Conservation (phyloP, 805 yeast species). For the Tetrapisispora fleetii region DNA sequence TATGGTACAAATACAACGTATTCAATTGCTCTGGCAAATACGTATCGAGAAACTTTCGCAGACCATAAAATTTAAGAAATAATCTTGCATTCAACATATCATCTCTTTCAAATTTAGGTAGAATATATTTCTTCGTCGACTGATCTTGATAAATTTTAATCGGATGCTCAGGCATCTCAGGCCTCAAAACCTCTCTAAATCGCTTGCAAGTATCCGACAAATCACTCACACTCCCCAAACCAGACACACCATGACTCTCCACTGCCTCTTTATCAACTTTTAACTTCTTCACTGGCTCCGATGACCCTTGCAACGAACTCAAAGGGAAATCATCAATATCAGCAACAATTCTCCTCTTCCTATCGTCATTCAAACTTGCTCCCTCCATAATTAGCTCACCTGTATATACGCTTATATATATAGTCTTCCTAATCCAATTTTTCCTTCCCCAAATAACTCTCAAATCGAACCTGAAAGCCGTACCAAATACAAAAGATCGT, state of each 20-base stretch:
- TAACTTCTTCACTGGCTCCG: not conserved
- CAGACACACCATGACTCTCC: not conserved
- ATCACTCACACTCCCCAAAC: not conserved
- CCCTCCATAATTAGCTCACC: not conserved
- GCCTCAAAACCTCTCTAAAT: not conserved
- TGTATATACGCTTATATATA: no score
- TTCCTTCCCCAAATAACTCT: no score
- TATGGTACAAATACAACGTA: slow-evolving; percentile 43
- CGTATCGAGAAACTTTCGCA: slow-evolving; percentile 45
- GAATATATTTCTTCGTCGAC: slow-evolving; percentile 24
- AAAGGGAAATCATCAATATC: not conserved
- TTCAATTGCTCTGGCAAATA: slow-evolving; percentile 54
- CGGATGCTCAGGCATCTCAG: not conserved
- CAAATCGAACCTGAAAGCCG: no score
- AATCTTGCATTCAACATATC: slow-evolving; percentile 39
- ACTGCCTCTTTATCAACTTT: not conserved
- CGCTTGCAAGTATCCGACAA: not conserved
- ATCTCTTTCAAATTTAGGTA: slow-evolving; percentile 34
- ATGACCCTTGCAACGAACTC: not conserved
- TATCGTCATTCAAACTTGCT: not conserved
- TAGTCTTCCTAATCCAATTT: no score
- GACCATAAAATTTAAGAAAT: slow-evolving; percentile 51
- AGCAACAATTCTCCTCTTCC: not conserved
- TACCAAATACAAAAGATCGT: no score
- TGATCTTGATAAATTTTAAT: slow-evolving; percentile 17